Percentiles rank a stretch among this genome's conserved stretches.
Evolutionary conservation across 2,329 filamentous ascomycete genomes (phyloP).

Genomic region (Botryotinia convoluta): DNA sequence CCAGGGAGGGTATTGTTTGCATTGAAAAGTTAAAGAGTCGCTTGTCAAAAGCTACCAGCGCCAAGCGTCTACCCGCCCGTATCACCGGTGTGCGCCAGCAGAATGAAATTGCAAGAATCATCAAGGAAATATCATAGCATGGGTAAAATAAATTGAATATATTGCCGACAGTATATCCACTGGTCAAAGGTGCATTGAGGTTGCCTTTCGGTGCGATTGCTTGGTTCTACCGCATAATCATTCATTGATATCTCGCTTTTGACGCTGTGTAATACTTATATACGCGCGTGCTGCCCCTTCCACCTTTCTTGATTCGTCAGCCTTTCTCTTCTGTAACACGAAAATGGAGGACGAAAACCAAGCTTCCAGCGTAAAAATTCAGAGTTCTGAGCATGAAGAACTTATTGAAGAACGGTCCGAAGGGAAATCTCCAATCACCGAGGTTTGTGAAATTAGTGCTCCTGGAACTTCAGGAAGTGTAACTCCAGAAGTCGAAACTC

Average conservation of each 20-base stretch:
- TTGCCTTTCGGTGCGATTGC: slow-evolving; percentile 6
- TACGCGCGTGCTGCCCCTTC: not conserved
- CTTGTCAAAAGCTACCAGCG: not conserved
- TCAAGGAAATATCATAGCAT: not conserved
- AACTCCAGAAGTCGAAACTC: not conserved
- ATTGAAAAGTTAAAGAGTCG: not conserved
- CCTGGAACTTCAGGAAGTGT: not conserved
- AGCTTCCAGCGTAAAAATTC: not conserved
- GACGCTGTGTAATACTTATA: slow-evolving; percentile 15
- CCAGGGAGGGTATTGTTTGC: not conserved
- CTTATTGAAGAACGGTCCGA: not conserved
- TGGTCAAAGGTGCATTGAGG: slow-evolving; percentile 4
- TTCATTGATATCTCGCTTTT: not conserved
- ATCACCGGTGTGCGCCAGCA: not conserved
- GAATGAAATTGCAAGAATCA: slow-evolving; percentile 8
- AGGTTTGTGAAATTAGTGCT: not conserved
- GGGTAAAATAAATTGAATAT: not conserved
- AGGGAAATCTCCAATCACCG: not conserved
- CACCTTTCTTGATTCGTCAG: not conserved
- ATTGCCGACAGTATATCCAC: not conserved
- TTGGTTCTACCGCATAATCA: not conserved
- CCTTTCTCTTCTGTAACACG: not conserved
- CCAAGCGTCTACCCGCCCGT: slow-evolving; percentile 4
- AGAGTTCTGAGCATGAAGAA: not conserved
- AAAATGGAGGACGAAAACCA: slow-evolving; percentile 8